Evolutionary conservation across 169 alveolate species (phyloP), one percentile per base, ranked within the genome.

Genomic region (Plasmodium ovale): DNA sequence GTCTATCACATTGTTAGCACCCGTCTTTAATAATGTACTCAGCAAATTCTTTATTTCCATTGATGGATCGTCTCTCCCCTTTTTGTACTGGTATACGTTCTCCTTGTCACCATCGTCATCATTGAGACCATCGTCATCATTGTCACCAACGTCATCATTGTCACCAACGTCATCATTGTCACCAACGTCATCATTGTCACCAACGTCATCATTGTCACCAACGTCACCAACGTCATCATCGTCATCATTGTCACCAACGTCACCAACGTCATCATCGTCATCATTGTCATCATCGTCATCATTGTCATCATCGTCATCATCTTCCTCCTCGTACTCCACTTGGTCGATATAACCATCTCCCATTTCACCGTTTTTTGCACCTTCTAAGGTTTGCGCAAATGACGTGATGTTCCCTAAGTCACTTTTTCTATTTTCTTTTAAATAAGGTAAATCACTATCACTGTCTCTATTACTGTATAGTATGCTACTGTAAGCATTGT

Each of bases 1-100:
- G 19, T 33, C 74, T 59, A 60, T 62, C 47, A 77, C n/a, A 10
- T 77, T 31, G 3, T 77, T 27, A 31, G 77, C 29, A 19, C 88
- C 59, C 1, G 1, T 64, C 62, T 64, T 77, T 44, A 62, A 60
- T 37, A 77, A 62, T 31, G 33, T 19, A 16, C 74, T 39, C n/a
- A 77, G 29, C 10, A 25, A 12, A 54, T 29, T 39, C 53, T 77
- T 64, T 49, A 58, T 12, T 39, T 49, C 21, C 14, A 25, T 10
- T 27, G 31, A 56, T 72, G 53, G 25, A 51, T n/a, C n/a, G n/a
- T n/a, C n/a, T n/a, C n/a, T n/a, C n/a, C n/a, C n/a, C n/a, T n/a
- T n/a, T n/a, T n/a, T n/a, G n/a, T n/a, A n/a, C n/a, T n/a, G n/a
- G n/a, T 23, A 1, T 9, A 14, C 14, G 5, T 37, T 35, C 69